Evolutionary conservation across 2,329 filamentous ascomycete species (phyloP).

Genomic region (Xylariaceae sp.): DNA sequence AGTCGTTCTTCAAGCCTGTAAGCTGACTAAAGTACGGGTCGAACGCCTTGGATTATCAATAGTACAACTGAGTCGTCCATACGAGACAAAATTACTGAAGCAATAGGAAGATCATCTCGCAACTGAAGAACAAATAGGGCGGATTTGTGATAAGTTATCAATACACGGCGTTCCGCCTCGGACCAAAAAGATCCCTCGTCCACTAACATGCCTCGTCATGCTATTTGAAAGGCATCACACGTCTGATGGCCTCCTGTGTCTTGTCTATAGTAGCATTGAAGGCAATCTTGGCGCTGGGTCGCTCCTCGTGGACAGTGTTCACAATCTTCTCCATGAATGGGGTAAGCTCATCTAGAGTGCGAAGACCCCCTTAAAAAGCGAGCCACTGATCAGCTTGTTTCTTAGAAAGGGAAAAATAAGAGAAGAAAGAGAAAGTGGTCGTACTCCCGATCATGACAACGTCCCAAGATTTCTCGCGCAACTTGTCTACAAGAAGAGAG

Average conservation of each 20-base stretch:
- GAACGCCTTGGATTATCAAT: too few relatives aligned
- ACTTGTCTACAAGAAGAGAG: background rate
- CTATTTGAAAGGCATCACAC: background rate
- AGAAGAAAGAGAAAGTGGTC: background rate
- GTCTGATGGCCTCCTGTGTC: background rate
- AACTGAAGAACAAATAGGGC: too few relatives aligned
- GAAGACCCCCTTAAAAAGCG: background rate
- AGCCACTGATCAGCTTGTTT: too few relatives aligned
- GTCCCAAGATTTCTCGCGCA: background rate
- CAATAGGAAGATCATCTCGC: too few relatives aligned
- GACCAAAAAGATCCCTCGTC: background rate
- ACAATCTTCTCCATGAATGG: background rate
- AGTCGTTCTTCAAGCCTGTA: too few relatives aligned
- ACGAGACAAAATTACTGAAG: too few relatives aligned
- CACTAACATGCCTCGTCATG: too few relatives aligned
- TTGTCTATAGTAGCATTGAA: background rate
- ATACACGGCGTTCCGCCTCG: too few relatives aligned
- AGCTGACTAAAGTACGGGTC: too few relatives aligned
- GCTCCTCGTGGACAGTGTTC: background rate
- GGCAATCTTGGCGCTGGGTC: background rate
- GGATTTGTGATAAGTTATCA: too few relatives aligned
- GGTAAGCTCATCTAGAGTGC: background rate
- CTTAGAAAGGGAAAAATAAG: too few relatives aligned
- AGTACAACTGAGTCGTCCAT: too few relatives aligned
- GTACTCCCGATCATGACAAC: background rate